phyloP scores from a whole-genome alignment of 352 stramenopile genomes.

The Blastocystis sp. region DNA sequence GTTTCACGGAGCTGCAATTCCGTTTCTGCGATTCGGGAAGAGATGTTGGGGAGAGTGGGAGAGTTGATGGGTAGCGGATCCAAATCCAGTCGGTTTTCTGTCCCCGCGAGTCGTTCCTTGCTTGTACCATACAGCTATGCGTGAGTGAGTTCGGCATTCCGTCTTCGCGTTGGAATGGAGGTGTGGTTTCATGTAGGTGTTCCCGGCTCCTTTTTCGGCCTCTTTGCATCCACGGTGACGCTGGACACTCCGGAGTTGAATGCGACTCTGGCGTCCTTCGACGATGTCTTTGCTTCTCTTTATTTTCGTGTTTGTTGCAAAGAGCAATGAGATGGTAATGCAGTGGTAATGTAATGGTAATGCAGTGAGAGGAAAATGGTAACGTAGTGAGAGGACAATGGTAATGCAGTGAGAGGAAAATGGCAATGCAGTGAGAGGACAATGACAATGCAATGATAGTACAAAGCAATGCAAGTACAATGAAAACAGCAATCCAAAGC shows the following conservation, averaged over 20 bases:
- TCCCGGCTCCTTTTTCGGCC: background rate
- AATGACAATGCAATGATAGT: too few relatives aligned
- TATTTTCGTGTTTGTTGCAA: too few relatives aligned
- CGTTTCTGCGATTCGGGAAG: background rate
- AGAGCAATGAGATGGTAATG: too few relatives aligned
- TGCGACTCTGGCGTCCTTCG: too few relatives aligned
- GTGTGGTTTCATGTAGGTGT: background rate
- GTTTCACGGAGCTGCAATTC: conserved; percentile 1
- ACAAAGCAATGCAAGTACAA: too few relatives aligned
- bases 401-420: too few relatives aligned
- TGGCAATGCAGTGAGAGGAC: too few relatives aligned
- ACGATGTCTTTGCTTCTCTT: too few relatives aligned
- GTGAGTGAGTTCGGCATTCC: background rate
- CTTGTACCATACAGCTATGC: background rate
- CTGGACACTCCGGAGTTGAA: background rate
- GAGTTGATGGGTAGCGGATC: background rate
- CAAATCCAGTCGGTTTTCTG: background rate
- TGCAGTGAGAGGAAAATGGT: too few relatives aligned
- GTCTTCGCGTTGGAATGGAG: background rate
- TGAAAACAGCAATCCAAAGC: too few relatives aligned
- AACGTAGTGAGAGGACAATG: too few relatives aligned
- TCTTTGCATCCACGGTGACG: background rate
- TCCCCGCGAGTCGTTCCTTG: background rate
- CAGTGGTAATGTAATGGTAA: too few relatives aligned
- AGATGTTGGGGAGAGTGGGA: background rate